These are phyloP conservation scores for Sesbania bispinosa DNA, from an alignment of 306 rosid species.

Conservation along the genomic window DNA sequence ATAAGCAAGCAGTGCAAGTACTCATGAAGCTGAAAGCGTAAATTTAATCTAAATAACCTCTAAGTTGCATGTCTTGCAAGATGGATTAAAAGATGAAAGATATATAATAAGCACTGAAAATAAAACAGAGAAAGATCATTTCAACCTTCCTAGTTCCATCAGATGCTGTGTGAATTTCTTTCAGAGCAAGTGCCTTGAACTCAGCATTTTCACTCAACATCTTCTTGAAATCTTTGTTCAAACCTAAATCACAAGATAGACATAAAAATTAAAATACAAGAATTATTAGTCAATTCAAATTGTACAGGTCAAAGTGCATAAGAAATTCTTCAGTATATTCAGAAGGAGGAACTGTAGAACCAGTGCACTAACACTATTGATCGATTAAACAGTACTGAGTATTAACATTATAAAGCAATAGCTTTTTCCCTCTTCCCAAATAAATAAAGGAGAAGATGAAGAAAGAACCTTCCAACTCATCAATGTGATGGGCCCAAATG, in stretches of 20 bases:
- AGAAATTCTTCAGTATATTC: not conserved
- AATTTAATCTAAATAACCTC: not conserved
- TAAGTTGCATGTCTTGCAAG: not conserved
- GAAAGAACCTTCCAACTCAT: conserved; percentile 75
- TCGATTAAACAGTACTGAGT: not conserved
- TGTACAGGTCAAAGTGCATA: not conserved
- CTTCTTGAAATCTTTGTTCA: conserved; percentile 83
- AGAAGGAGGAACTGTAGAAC: conserved; percentile 14
- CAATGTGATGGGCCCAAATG: conserved; percentile 67
- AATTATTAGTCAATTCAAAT: conserved; percentile 1
- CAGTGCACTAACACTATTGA: not conserved
- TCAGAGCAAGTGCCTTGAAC: conserved; percentile 60
- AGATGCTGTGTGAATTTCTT: conserved; percentile 56
- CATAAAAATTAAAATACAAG: not conserved
- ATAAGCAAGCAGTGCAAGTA: not conserved
- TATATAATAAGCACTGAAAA: not conserved
- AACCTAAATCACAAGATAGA: conserved; percentile 42
- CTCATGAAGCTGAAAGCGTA: not conserved
- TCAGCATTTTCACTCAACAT: conserved; percentile 78
- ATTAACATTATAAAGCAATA: not conserved
- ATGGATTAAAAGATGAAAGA: not conserved
- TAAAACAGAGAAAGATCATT: conserved; percentile 29
- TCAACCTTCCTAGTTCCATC: conserved; percentile 94
- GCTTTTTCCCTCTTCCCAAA: not conserved
- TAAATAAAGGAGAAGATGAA: not conserved